Base-by-base conservation (phyloP, 78 protist genomes). In the Creolimax fragrantissima region DNA sequence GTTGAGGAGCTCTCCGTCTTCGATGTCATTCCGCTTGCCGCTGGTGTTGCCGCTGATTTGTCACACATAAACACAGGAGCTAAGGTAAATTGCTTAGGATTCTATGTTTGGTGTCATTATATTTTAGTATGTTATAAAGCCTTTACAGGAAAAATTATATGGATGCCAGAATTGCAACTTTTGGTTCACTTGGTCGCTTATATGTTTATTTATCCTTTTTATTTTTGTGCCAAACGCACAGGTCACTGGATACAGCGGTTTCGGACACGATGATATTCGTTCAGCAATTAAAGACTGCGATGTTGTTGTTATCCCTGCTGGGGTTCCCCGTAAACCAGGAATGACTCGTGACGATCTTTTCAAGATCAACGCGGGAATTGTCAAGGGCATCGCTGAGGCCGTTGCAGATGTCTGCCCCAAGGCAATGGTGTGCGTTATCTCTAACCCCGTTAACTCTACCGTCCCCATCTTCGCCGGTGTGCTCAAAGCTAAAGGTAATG, bases 251-350 rank as follows among this genome's bases (percentile, higher is more conserved):
- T 32, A 67, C 93, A 5, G 4, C 43, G 94, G 93, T 24, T 17
- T 3, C 81, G 95, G 89, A 41, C 81, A n/a, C 11, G 90, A 35
- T 32, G 39, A 91, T 42, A 43, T 93, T 32, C 93, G 37, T 81
- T 91, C 5, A 39, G 95, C 95, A 41, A 92, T 95, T 42, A 74
- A 92, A 43, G 96, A 93, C 86, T 32, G 89, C 42, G 93, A 95
- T 5, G 94, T 96, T 36, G 96, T 95, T 6, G 92, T 96, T 84
- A 95, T 96, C 94, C 95, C 97, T 3, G 98, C 98, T 3, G 98
- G 97, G n/a, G 98, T 96, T 2, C 97, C 98, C 85, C 96, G 98
- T 95, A 95, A 95, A 95, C 98, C 98, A 35, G 98, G 98, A 58
- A 93, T 95, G 95, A 93, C 95, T 86, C 92, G 95, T 42, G 96